phyloP scores from a whole-genome alignment of 2,329 filamentous ascomycete species.

The Tothia fuscella region DNA sequence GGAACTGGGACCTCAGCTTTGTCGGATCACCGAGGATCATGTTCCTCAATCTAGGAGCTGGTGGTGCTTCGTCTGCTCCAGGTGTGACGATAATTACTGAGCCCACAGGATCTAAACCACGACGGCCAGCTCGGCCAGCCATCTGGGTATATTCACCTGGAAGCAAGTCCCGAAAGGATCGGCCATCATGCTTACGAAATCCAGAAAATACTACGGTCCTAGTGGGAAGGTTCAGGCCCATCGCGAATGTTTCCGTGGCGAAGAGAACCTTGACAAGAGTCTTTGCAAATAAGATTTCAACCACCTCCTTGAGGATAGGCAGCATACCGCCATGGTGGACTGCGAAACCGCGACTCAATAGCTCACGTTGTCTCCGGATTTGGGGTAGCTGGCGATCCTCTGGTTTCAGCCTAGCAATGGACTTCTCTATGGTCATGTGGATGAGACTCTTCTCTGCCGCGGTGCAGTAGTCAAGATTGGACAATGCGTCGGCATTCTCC shows the following conservation, averaged over 20 bases:
- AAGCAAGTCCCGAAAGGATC: constrained; percentile 77
- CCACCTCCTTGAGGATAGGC: constrained; percentile 94
- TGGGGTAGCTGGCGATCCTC: constrained; percentile 88
- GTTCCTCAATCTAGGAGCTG: constrained; percentile 67
- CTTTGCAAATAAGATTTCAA: constrained; percentile 91
- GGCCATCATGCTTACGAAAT: constrained; percentile 90
- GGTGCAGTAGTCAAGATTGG: constrained; percentile 90
- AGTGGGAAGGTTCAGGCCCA: constrained; percentile 93
- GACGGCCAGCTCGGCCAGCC: constrained; percentile 85
- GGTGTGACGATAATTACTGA: constrained; percentile 84
- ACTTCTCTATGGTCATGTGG: constrained; percentile 95
- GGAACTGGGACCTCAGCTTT: constrained; percentile 90
- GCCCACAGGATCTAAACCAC: constrained; percentile 84
- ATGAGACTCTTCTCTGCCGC: constrained; percentile 91
- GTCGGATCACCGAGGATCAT: constrained; percentile 96
- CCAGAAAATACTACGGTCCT: constrained; percentile 96
- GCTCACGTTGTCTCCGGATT: constrained; percentile 74
- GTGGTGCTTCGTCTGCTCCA: constrained; percentile 76
- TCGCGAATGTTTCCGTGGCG: constrained; percentile 95
- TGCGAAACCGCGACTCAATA: constrained; percentile 78
- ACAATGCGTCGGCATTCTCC: constrained; percentile 89
- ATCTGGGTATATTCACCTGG: constrained; percentile 98
- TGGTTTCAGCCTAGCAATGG: constrained; percentile 76
- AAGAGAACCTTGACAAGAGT: constrained; percentile 95
- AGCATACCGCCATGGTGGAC: constrained; percentile 92